These are phyloP conservation scores for Neurospora sublineolata DNA, from an alignment of 495 filamentous ascomycete genomes.

Conservation along the genomic window DNA sequence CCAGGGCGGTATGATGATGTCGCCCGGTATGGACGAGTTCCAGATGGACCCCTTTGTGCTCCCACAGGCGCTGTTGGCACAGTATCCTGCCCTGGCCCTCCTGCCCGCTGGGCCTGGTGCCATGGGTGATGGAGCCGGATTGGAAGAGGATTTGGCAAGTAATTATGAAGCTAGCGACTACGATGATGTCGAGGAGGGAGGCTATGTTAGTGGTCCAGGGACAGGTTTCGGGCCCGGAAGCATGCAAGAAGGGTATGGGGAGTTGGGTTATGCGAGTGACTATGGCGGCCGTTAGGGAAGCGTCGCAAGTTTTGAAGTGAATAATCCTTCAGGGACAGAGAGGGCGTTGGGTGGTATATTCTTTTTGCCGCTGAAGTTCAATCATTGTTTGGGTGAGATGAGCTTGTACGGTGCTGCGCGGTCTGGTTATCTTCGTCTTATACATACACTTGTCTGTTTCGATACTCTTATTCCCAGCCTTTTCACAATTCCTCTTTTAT, in stretches of 20 bases:
- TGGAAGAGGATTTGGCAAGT: constrained; percentile 68
- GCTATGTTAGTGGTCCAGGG: constrained; percentile 44
- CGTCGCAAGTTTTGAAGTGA: background rate
- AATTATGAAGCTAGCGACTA: constrained; percentile 84
- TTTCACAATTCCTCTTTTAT: background rate
- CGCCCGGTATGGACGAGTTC: constrained; percentile 29
- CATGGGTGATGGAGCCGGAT: constrained; percentile 37
- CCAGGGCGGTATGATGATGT: constrained; percentile 29
- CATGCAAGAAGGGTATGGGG: constrained; percentile 37
- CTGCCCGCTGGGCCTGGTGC: constrained; percentile 65
- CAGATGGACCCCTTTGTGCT: constrained; percentile 55
- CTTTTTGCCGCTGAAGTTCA: background rate
- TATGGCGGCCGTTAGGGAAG: constrained; percentile 31
- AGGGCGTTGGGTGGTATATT: background rate
- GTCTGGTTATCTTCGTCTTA: background rate
- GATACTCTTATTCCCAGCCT: background rate
- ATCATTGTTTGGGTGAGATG: background rate
- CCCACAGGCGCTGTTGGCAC: constrained; percentile 75
- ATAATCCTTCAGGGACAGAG: background rate
- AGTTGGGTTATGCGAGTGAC: constrained; percentile 43
- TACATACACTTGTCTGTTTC: background rate
- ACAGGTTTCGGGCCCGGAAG: constrained; percentile 38
- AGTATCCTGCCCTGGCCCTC: constrained; percentile 80
- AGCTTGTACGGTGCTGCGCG: background rate
- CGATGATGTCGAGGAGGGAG: constrained; percentile 48